Conservation (phyloP, 2,329 filamentous ascomycete species). For the Parastagonospora avenae region DNA sequence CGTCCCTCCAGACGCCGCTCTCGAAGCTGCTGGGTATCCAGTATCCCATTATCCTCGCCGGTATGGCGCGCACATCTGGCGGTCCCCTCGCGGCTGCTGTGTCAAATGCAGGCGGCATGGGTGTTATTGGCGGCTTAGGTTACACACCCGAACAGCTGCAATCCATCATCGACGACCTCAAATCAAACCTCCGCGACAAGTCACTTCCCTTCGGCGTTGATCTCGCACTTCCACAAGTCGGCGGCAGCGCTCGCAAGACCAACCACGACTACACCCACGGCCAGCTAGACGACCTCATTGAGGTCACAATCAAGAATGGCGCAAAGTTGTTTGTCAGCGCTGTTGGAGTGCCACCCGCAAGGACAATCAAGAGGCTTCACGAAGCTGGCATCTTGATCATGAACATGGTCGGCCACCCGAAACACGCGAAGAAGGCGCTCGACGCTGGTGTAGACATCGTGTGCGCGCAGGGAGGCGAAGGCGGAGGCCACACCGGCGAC, state of each 20-base stretch:
- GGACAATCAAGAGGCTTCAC: conserved; percentile 78
- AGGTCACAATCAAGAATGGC: conserved; percentile 83
- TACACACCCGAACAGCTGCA: conserved; percentile 71
- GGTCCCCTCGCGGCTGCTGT: conserved; percentile 48
- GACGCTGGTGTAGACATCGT: conserved; percentile 87
- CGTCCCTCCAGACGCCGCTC: conserved; percentile 45
- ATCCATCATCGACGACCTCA: conserved; percentile 83
- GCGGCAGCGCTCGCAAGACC: conserved; percentile 80
- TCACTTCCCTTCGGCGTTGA: conserved; percentile 87
- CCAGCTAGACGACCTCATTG: conserved; percentile 83
- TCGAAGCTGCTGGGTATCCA: conserved; percentile 74
- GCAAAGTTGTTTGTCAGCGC: conserved; percentile 85
- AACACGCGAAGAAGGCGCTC: conserved; percentile 87
- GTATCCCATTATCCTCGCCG: conserved; percentile 89
- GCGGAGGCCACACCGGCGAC: conserved; percentile 90
- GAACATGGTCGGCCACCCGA: conserved; percentile 97
- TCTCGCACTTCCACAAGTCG: conserved; percentile 87
- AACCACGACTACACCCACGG: conserved; percentile 97
- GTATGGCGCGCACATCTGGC: conserved; percentile 80
- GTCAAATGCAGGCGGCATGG: conserved; percentile 84
- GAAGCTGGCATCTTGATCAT: conserved; percentile 81
- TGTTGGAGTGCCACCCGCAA: conserved; percentile 80
- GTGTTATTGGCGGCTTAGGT: conserved; percentile 57
- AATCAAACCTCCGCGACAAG: conserved; percentile 69
- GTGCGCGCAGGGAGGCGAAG: conserved; percentile 91